A percentile compares a stretch with the other conserved stretches of the same genome.
phyloP scores from a whole-genome alignment of 1,284 basidiomycete species.

The Athelia psychrophila region DNA sequence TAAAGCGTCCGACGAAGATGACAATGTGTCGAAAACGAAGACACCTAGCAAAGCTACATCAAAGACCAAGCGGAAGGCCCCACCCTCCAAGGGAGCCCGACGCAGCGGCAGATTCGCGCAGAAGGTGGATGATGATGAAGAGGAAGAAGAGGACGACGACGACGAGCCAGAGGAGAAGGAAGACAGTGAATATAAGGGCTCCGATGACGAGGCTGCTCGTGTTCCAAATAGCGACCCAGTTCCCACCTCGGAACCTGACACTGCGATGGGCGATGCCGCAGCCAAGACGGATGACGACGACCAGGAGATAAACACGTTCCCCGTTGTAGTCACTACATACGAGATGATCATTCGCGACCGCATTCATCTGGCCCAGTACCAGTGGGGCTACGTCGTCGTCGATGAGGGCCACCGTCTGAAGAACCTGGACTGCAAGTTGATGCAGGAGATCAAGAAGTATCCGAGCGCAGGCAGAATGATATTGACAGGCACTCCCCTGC shows the following conservation, averaged over 20 bases:
- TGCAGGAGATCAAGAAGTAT: slow-evolving; percentile 90
- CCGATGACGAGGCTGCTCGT: neutral
- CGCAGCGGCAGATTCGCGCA: slow-evolving; percentile 1
- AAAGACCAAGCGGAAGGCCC: slow-evolving; percentile 13
- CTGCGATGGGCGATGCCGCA: slow-evolving; percentile 17
- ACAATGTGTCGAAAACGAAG: slow-evolving; percentile 20
- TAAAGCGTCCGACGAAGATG: slow-evolving; percentile 7
- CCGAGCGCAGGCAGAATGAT: slow-evolving; percentile 86
- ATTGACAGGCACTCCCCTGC: slow-evolving; percentile 90
- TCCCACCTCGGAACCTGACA: slow-evolving; percentile 4
- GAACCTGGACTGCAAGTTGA: slow-evolving; percentile 88
- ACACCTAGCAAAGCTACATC: slow-evolving; percentile 17
- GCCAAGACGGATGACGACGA: slow-evolving; percentile 2
- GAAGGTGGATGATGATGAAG: slow-evolving; percentile 9
- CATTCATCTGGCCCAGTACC: slow-evolving; percentile 59
- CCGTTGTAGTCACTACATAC: slow-evolving; percentile 88
- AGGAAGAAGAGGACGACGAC: slow-evolving; percentile 16
- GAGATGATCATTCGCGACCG: slow-evolving; percentile 91
- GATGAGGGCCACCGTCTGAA: slow-evolving; percentile 96
- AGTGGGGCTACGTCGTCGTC: slow-evolving; percentile 94
- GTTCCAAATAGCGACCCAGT: slow-evolving; percentile 1
- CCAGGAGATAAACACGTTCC: slow-evolving; percentile 43
- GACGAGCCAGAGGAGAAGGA: slow-evolving; percentile 11
- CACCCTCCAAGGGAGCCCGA: slow-evolving; percentile 7
- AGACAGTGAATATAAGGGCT: slow-evolving; percentile 3